Evolutionary conservation across 495 filamentous ascomycete genomes (phyloP), one percentile per base, ranked within the genome.

Genomic region (Podospora bellae-mahoneyi): DNA sequence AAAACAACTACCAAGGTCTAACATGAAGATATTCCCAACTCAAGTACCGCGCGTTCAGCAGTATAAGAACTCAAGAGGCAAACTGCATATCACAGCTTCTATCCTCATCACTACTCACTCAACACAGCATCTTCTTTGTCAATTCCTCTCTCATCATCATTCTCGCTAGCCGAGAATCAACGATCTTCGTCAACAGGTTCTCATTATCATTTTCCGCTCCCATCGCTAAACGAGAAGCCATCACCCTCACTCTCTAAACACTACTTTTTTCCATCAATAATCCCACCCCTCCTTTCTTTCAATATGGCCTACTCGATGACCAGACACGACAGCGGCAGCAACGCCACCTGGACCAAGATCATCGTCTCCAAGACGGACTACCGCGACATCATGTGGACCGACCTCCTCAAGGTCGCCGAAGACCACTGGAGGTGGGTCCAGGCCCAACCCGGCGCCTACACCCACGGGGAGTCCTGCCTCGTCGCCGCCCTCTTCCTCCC

Each of bases 381-480:
- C 54, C 54, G 54, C 54, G 15, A 56, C 54, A 56, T 56, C 54
- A 56, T 56, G 54, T 56, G 54, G 54, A 56, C 54, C 54, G 54
- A 56, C 19, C 54, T 56, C 54, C 54, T 56, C 19, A 6, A 6
- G 0, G 19, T 56, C 54, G 54, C 54, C 54, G 19, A 4, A 6
- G 19, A 56, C 54, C 54, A 56, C 54, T 56, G 19, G 54, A 6
- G 19, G 2, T 56, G 54, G 54, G 54, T 56, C 54, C 54, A 56
- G 15, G 54, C 54, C 54, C 54, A 56, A 20, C 54, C 54, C 5
- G 19, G 16, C 15, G 54, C 54, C 54, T 56, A 56, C 54, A 56
- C 54, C 54, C 6, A 0, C 54, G 0, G 15, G 16, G 54, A 13
- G 6, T 56, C 54, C 19, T 56, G 54, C 54, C 54, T 56, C 54